Percentiles rank a stretch among this genome's conserved stretches.
These are phyloP conservation scores for Aspergillus incahuasiensis DNA, from an alignment of 495 filamentous ascomycete species.

Conservation along the genomic window DNA sequence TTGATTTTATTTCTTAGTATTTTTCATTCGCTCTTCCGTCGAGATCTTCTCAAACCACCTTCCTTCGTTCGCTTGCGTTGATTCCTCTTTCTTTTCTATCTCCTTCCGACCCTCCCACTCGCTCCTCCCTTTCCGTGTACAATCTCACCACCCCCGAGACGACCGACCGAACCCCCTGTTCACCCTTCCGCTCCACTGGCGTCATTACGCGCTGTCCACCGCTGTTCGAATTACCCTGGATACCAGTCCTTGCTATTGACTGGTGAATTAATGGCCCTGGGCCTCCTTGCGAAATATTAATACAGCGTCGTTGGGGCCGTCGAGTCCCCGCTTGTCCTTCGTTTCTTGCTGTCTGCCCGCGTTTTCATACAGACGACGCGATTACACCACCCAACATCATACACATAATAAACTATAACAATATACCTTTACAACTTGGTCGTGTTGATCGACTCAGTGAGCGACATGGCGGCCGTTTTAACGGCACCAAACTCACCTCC, in stretches of 20 bases:
- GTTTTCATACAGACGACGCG: constrained; percentile 14
- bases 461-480: constrained; percentile 57
- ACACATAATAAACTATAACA: not conserved
- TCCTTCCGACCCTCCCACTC: not conserved
- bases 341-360: constrained; percentile 11
- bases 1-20: constrained; percentile 11
- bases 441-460: constrained; percentile 20
- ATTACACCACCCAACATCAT: not conserved
- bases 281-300: constrained; percentile 14
- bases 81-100: not conserved
- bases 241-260: constrained; percentile 25
- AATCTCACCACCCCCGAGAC: not conserved
- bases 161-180: constrained; percentile 1
- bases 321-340: constrained; percentile 15
- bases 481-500: constrained; percentile 71
- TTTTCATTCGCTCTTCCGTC: constrained; percentile 8
- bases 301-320: constrained; percentile 3
- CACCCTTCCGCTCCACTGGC: constrained; percentile 1
- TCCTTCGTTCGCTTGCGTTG: not conserved
- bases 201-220: constrained; percentile 4
- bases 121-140: constrained; percentile 7
- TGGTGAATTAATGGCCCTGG: constrained; percentile 22
- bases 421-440: not conserved
- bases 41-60: constrained; percentile 5
- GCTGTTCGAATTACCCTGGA: constrained; percentile 12